Evolutionary conservation across 1,284 basidiomycete species (phyloP), one percentile per base, ranked within the genome.

Genomic region (Microbotryum saponariae): DNA sequence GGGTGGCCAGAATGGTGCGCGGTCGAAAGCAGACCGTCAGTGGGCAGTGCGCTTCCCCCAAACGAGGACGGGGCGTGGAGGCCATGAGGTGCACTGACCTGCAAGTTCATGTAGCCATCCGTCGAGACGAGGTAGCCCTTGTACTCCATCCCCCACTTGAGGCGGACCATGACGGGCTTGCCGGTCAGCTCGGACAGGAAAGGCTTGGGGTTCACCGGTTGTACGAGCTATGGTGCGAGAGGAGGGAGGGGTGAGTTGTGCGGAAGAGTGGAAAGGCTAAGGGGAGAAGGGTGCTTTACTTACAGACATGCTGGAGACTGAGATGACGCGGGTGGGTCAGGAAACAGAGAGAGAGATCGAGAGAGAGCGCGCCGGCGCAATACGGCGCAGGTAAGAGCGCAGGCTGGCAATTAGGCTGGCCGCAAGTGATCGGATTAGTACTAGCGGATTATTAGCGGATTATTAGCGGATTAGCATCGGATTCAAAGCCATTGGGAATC

Each of bases 91-190:
- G 29, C 6, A 31, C 53, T 3, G 71, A 91, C 93, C 82, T 98
- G 96, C 58, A 99, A 82, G 78, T 99, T 99, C 93, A 98, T 97
- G 79, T 97, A 99, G 33, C 90, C 90, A 77, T 99, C 96, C 6
- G 94, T 97, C 75, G 90, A 94, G 69, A 98, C 94, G 65, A 99
- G 82, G 79, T 94, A 98, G 54, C 96, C 94, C 80, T 93, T 97
- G 82, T 98, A 98, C 77, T 97, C 93, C 66, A 97, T 82, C 66
- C 96, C 96, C 96, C 96, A 99, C 80, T 99, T 99, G 74, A 99
- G 83, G 65, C 86, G 84, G 62, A 98, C 93, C 49, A 64, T 88
- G 55, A 97, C 91, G 51, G 88, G 88, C 82, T 98, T 97, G 72
- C 96, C 96, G 29, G 94, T 97, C 72, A 97, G 85, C 77, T 96